Evolutionary conservation across 306 rosid species (phyloP).

Genomic region (Ormosia emarginata): DNA sequence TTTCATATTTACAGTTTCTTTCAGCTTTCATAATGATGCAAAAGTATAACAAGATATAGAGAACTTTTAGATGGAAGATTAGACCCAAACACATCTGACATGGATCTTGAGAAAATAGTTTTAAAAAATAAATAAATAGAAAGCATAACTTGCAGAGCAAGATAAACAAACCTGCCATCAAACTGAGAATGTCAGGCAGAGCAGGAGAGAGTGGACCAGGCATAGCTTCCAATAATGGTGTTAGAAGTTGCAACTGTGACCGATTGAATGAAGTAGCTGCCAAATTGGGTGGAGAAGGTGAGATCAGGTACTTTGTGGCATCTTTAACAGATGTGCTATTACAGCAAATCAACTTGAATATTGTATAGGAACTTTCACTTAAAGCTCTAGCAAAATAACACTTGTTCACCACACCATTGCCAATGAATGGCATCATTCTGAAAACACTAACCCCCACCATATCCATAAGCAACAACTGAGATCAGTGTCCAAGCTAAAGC

Average conservation of each 20-base stretch:
- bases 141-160: not conserved
- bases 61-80: not conserved
- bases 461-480: not conserved
- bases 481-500: not conserved
- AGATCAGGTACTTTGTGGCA: not conserved
- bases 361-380: not conserved
- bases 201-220: constrained; percentile 49
- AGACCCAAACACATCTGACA: not conserved
- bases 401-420: not conserved
- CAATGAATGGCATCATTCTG: constrained; percentile 1
- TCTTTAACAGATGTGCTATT: constrained; percentile 3
- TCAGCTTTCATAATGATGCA: not conserved
- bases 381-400: not conserved
- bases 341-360: constrained; percentile 17
- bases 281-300: constrained; percentile 25
- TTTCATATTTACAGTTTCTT: not conserved
- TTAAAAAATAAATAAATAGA: not conserved
- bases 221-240: constrained; percentile 55
- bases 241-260: constrained; percentile 54
- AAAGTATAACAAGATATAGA: not conserved
- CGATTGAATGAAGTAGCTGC: constrained; percentile 75
- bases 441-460: not conserved
- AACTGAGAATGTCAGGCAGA: constrained; percentile 50
- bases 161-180: constrained; percentile 57
- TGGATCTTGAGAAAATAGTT: constrained; percentile 16